These are phyloP conservation scores for Sporisorium graminicola DNA, from an alignment of 1,284 basidiomycete genomes.

Conservation along the genomic window DNA sequence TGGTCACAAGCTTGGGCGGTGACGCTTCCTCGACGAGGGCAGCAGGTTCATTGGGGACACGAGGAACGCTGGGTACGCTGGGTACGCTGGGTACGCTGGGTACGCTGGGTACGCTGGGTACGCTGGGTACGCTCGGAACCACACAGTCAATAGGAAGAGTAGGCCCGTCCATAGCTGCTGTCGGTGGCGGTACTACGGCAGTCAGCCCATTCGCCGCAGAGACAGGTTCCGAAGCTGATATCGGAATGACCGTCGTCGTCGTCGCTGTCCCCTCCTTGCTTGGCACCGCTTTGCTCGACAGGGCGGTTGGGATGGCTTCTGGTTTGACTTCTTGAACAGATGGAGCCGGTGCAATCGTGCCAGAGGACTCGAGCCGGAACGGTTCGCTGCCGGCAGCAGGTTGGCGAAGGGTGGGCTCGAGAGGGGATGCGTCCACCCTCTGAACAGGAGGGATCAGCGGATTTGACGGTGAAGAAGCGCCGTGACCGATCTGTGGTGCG, in stretches of 20 bases:
- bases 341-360: not conserved
- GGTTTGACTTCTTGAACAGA: constrained; percentile 10
- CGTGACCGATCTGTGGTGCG: constrained; percentile 1
- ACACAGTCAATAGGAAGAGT: not conserved
- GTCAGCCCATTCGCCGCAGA: not conserved
- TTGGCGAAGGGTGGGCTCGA: constrained; percentile 22
- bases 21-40: not conserved
- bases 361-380: not conserved
- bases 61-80: not conserved
- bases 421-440: constrained; percentile 14
- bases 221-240: not conserved
- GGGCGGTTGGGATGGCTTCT: constrained; percentile 2
- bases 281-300: not conserved
- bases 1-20: not conserved
- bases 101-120: not conserved
- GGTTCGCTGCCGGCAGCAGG: constrained; percentile 1
- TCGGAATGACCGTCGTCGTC: not conserved
- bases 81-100: not conserved
- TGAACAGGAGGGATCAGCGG: not conserved
- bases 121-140: not conserved
- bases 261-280: not conserved
- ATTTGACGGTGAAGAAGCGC: not conserved
- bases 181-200: not conserved
- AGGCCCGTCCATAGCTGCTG: not conserved
- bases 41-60: not conserved